These are phyloP conservation scores for Backusella macrospora DNA, from an alignment of 192 early-diverging fungal species.

Conservation along the genomic window DNA sequence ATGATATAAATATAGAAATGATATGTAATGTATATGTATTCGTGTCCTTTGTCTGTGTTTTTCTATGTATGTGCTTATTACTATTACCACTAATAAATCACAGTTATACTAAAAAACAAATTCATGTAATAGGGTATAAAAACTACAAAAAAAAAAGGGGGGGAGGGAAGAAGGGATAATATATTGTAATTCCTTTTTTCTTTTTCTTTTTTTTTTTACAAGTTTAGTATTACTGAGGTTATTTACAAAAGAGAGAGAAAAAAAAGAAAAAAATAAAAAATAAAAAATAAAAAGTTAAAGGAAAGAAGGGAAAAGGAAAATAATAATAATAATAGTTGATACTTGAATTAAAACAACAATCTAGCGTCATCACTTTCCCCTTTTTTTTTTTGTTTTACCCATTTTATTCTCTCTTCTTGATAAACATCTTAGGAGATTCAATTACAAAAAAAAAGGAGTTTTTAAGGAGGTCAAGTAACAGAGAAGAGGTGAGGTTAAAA, in stretches of 20 bases:
- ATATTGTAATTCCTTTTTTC: too few species aligned
- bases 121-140: too few species aligned
- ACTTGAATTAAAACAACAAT: constrained; percentile 6
- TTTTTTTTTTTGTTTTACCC: neutral
- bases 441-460: constrained; percentile 7
- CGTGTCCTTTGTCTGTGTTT: constrained; percentile 8
- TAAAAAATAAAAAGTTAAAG: too few species aligned
- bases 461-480: neutral
- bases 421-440: neutral
- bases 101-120: too few species aligned
- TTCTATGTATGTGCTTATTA: constrained; percentile 10
- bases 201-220: neutral
- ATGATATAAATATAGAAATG: neutral
- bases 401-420: too few species aligned
- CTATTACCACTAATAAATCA: constrained; percentile 5
- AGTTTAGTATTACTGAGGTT: too few species aligned
- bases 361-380: constrained; percentile 13
- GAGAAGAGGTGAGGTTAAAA: neutral
- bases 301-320: neutral
- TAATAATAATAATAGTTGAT: constrained; percentile 3
- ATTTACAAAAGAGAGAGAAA: constrained; percentile 2
- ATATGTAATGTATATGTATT: constrained; percentile 1
- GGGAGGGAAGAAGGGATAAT: too few species aligned
- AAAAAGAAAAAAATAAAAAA: constrained; percentile 4
- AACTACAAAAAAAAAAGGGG: too few species aligned